These are phyloP conservation scores for Bonia amplexicaulis DNA, from an alignment of 176 grass and related monocot species.

Conservation along the genomic window DNA sequence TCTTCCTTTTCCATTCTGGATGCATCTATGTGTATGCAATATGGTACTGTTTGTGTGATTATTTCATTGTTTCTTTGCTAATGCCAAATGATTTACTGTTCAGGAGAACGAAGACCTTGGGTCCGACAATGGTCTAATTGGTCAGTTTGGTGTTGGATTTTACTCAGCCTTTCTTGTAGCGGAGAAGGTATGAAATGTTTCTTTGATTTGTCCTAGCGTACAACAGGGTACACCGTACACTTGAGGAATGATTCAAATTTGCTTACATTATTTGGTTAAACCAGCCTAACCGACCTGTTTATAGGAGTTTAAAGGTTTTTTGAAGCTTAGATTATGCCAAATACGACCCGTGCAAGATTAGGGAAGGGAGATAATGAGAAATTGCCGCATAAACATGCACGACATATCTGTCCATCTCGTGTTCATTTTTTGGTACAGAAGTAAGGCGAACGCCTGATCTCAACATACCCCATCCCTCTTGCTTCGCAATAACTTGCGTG, in stretches of 20 bases:
- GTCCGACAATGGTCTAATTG: slow-evolving; percentile 72
- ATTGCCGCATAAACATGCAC: background rate
- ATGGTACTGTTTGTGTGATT: background rate
- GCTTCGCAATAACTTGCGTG: background rate
- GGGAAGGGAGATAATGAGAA: background rate
- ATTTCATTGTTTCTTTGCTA: background rate
- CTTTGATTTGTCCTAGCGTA: background rate
- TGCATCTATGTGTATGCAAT: background rate
- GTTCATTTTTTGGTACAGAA: background rate
- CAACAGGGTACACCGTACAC: background rate
- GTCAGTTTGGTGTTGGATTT: slow-evolving; percentile 91
- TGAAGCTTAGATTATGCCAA: background rate
- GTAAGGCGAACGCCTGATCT: background rate
- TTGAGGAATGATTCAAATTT: background rate
- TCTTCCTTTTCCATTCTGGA: background rate
- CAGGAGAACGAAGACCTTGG: slow-evolving; percentile 86
- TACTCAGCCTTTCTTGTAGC: slow-evolving; percentile 88
- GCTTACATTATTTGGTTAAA: no score
- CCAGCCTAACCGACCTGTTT: background rate
- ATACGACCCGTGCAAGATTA: background rate
- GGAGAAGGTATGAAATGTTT: slow-evolving; percentile 44
- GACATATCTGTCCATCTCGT: background rate
- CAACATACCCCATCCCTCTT: background rate
- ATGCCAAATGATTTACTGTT: slow-evolving; percentile 2
- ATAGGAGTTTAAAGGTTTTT: background rate